Evolutionary conservation across 2,329 filamentous ascomycete species (phyloP).

Genomic region (Pyrenochaeta sp.): DNA sequence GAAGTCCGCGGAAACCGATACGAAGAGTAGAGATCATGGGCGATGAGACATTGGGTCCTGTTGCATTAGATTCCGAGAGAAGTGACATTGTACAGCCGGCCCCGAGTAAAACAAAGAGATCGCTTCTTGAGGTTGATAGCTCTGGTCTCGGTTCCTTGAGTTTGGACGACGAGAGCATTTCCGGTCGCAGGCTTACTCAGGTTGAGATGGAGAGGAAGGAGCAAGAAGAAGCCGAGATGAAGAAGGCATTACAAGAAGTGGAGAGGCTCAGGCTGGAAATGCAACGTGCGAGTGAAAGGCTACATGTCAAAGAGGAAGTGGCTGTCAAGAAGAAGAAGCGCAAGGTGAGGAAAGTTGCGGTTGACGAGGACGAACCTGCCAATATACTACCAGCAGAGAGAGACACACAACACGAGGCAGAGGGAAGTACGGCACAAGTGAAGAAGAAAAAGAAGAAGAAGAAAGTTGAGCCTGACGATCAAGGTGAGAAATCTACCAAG

Average conservation of each 20-base stretch:
- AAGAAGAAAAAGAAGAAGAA: conserved; percentile 54
- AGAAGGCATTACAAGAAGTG: conserved; percentile 84
- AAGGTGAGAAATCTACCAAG: conserved; percentile 14
- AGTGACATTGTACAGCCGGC: conserved; percentile 40
- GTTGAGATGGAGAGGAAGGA: conserved; percentile 71
- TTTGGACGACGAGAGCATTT: conserved; percentile 59
- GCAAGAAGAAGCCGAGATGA: conserved; percentile 87
- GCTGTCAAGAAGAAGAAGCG: conserved; percentile 69
- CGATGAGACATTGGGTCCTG: conserved; percentile 56
- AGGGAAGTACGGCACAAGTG: conserved; percentile 18
- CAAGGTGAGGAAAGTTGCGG: conserved; percentile 51
- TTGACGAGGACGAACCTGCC: conserved; percentile 65
- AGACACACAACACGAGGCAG: conserved; percentile 15
- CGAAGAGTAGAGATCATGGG: conserved; percentile 54
- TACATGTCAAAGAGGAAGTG: conserved; percentile 72
- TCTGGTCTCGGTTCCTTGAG: conserved; percentile 78
- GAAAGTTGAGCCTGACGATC: conserved; percentile 43
- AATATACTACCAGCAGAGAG: conserved; percentile 46
- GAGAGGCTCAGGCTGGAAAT: conserved; percentile 87
- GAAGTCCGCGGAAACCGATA: conserved; percentile 41
- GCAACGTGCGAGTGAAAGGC: conserved; percentile 79
- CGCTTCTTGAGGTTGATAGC: conserved; percentile 84
- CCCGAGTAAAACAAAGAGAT: conserved; percentile 60
- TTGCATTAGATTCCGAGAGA: conserved; percentile 38
- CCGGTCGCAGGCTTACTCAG: conserved; percentile 34